A percentile compares a stretch with the other conserved stretches of the same genome.
Evolutionary conservation across 257 asterid genomes (phyloP).

Genomic region (Solanum bulbocastanum): DNA sequence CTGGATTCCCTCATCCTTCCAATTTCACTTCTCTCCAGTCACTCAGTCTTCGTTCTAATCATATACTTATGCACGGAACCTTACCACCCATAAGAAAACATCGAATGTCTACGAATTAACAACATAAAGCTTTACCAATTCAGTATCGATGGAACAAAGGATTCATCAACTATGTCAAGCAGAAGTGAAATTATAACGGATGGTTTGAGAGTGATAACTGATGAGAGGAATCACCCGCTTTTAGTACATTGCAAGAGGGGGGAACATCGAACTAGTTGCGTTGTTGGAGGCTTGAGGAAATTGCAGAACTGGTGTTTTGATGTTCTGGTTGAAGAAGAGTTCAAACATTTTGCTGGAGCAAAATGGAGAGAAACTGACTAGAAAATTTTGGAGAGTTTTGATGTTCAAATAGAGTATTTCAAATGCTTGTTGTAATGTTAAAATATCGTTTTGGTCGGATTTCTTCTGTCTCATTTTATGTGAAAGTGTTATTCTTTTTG

Average conservation of each 20-base stretch:
- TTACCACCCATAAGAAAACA: not conserved
- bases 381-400: not conserved
- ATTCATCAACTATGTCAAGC: not conserved
- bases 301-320: not conserved
- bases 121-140: not conserved
- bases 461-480: not conserved
- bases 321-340: not conserved
- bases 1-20: not conserved
- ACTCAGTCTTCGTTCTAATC: not conserved
- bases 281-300: slow-evolving; percentile 1
- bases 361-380: not conserved
- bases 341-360: not conserved
- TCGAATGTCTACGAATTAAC: not conserved
- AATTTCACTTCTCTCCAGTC: not conserved
- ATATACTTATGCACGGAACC: not conserved
- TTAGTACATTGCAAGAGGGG: not conserved
- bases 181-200: not conserved
- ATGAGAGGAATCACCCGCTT: not conserved
- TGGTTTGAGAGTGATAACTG: not conserved
- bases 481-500: not conserved
- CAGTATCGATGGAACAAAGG: not conserved
- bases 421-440: not conserved
- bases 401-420: not conserved
- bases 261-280: not conserved
- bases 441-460: not conserved